Percentiles rank a stretch among this genome's conserved stretches.
Conservation (phyloP, 2,329 filamentous ascomycete genomes). For the Botryotinia calthae region DNA sequence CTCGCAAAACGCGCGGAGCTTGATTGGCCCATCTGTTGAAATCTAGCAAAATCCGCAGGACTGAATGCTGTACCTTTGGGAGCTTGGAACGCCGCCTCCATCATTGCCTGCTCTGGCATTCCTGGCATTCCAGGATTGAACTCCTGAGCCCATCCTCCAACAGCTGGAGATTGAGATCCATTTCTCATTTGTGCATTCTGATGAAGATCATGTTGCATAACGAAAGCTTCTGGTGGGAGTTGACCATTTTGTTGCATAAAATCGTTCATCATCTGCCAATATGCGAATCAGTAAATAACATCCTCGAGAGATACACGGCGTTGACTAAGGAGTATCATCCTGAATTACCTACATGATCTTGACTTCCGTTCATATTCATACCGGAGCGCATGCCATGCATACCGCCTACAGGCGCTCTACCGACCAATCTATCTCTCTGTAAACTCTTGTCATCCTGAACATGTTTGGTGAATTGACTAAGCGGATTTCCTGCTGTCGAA, state of each 20-base stretch:
- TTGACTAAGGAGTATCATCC: background rate
- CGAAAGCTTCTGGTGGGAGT: slow-evolving; percentile 45
- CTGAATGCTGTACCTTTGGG: slow-evolving; percentile 63
- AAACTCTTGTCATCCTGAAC: slow-evolving; percentile 94
- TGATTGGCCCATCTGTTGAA: slow-evolving; percentile 67
- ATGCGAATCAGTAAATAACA: slow-evolving; percentile 16
- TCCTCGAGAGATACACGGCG: background rate
- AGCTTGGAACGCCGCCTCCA: slow-evolving; percentile 69
- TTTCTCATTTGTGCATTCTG: slow-evolving; percentile 32
- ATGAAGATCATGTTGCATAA: slow-evolving; percentile 38
- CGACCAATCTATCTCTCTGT: slow-evolving; percentile 84
- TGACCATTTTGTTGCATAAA: slow-evolving; percentile 79
- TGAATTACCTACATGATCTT: slow-evolving; percentile 61
- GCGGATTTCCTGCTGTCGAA: slow-evolving; percentile 91
- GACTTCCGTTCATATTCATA: slow-evolving; percentile 48
- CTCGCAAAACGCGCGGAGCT: slow-evolving; percentile 57
- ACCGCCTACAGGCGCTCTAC: slow-evolving; percentile 66
- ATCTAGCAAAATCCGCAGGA: slow-evolving; percentile 82
- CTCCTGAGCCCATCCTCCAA: slow-evolving; percentile 60
- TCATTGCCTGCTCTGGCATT: slow-evolving; percentile 55
- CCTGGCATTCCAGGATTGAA: slow-evolving; percentile 57
- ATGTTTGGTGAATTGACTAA: slow-evolving; percentile 97
- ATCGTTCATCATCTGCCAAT: slow-evolving; percentile 80
- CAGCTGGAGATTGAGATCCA: slow-evolving; percentile 38
- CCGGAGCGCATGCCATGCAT: slow-evolving; percentile 72